Base-by-base conservation (phyloP, 1,284 basidiomycete species). In the Malassezia yamatoensis region DNA sequence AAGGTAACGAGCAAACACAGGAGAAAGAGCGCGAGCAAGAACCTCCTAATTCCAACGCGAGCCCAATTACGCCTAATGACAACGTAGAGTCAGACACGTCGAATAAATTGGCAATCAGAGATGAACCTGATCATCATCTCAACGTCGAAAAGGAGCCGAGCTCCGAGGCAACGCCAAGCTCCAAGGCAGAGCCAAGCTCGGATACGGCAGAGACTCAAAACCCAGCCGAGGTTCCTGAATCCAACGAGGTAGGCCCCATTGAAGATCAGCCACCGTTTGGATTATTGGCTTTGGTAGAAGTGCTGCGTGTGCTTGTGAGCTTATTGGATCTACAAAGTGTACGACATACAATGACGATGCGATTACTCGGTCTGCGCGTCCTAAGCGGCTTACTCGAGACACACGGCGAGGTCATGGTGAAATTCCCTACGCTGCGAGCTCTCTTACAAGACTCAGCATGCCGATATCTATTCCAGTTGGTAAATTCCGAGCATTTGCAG, bases 341-440 rank as follows among this genome's bases (percentile, higher is more conserved):
- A 62, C 84, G 91, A 52, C 93, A 98, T 74, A 96, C 94, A 5
- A 91, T 96, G 74, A 89, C 91, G 3, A 96, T 94, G 65, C 85
- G 94, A 6, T 79, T 96, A 11, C 86, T 88, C 44, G 87, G 90
- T 0, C 81, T 98, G 34, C 82, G 85, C 0, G 86, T 94, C 51
- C 80, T 99, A 48, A 90, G 90, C 67, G 81, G 85, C n/a, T 85
- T 88, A 1, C 83, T 98, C 59, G 90, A 96, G 76, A 83, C 85
- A 33, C 82, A 87, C 8, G 90, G 91, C 4, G 76, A 80, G 16
- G 81, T 81, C 41, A 83, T 99, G 53, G 69, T 72, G 61, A 50
- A 77, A 66, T 77, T 85, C 68, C 83, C 86, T 3, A 86, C 86
- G 2, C 77, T 93, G 38, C 79, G 83, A 50, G 77, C 79, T 3